These are phyloP conservation scores for Hippophae gyantsensis DNA, from an alignment of 306 rosid species.

Conservation along the genomic window DNA sequence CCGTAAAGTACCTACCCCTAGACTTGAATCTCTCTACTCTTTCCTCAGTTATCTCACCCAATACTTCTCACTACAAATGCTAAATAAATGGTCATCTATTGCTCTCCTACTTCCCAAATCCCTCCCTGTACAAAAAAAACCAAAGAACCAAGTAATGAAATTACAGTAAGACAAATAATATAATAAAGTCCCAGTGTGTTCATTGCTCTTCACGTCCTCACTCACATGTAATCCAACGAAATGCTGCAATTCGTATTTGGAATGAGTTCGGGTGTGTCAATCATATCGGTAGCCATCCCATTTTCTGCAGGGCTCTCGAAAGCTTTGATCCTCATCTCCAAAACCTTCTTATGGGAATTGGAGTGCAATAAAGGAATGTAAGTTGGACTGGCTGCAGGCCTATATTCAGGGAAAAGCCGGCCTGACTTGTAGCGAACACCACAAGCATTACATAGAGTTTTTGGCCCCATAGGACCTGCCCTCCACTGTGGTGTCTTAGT, in stretches of 20 bases:
- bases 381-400: constrained; percentile 96
- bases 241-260: constrained; percentile 64
- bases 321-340: constrained; percentile 68
- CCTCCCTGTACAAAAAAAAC: constrained; percentile 91
- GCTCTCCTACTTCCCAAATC: constrained; percentile 47
- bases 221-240: constrained; percentile 64
- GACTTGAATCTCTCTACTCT: constrained; percentile 33
- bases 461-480: constrained; percentile 96
- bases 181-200: constrained; percentile 27
- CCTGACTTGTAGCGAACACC: constrained; percentile 93
- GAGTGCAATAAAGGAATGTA: constrained; percentile 77
- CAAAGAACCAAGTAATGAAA: constrained; percentile 56
- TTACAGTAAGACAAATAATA: constrained; percentile 40
- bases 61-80: constrained; percentile 41
- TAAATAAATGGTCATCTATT: constrained; percentile 55
- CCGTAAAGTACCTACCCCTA: constrained; percentile 60
- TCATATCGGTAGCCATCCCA: constrained; percentile 6
- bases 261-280: constrained; percentile 65
- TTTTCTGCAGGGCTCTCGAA: constrained; percentile 14
- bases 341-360: constrained; percentile 89
- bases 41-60: constrained; percentile 16
- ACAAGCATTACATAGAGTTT: constrained; percentile 93
- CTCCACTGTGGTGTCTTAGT: constrained; percentile 98
- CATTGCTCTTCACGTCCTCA: constrained; percentile 20
- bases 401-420: constrained; percentile 85